A percentile compares a stretch with the other conserved stretches of the same genome.
phyloP scores from a whole-genome alignment of 768 basidiomycete genomes.

The Suillus subluteus region DNA sequence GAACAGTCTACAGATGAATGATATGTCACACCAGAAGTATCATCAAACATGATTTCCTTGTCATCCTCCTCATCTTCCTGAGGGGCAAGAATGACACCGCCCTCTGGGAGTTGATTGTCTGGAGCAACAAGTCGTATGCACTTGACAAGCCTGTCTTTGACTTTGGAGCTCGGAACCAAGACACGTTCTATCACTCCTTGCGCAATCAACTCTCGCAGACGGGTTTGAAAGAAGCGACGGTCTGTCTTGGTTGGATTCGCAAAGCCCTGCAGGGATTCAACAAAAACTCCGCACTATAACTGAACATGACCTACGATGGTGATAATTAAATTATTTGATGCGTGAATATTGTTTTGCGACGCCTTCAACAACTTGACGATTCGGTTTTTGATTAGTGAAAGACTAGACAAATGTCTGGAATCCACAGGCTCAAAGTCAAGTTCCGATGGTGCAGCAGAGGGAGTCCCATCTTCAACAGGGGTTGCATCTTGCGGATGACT shows the following conservation, averaged over 20 bases:
- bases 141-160: slow-evolving; percentile 50
- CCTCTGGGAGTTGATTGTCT: slow-evolving; percentile 39
- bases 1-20: not conserved
- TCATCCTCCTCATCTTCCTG: slow-evolving; percentile 48
- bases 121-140: slow-evolving; percentile 67
- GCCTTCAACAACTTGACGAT: slow-evolving; percentile 72
- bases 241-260: slow-evolving; percentile 73
- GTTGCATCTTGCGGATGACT: slow-evolving; percentile 14
- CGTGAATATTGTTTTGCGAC: slow-evolving; percentile 71
- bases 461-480: slow-evolving; percentile 25
- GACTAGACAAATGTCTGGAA: slow-evolving; percentile 74
- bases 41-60: slow-evolving; percentile 36
- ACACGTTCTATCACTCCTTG: slow-evolving; percentile 79
- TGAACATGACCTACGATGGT: slow-evolving; percentile 59
- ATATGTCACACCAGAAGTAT: slow-evolving; percentile 34
- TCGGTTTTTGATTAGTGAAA: slow-evolving; percentile 70
- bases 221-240: slow-evolving; percentile 79
- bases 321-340: slow-evolving; percentile 74
- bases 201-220: slow-evolving; percentile 72
- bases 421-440: slow-evolving; percentile 76
- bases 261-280: slow-evolving; percentile 60
- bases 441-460: slow-evolving; percentile 23
- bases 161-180: slow-evolving; percentile 61
- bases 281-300: slow-evolving; percentile 3
- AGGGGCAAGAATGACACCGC: slow-evolving; percentile 35